These are phyloP conservation scores for Begonia peltatifolia DNA, from an alignment of 306 rosid genomes.

Conservation along the genomic window DNA sequence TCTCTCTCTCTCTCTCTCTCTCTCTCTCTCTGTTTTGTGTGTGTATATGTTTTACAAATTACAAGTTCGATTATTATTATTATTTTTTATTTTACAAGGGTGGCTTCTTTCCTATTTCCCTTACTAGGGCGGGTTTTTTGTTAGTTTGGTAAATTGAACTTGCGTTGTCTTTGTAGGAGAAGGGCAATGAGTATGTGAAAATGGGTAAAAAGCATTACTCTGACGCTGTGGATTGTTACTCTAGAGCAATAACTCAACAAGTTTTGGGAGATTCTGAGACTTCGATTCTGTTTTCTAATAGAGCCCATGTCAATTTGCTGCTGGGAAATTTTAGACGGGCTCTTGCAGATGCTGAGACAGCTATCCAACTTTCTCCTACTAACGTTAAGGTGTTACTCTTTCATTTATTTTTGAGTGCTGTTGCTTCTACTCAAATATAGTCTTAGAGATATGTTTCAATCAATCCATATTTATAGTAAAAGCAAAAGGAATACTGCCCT, in stretches of 20 bases:
- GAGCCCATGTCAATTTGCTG: constrained; percentile 76
- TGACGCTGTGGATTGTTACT: constrained; percentile 84
- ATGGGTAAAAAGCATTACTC: constrained; percentile 74
- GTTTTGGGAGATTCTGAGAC: constrained; percentile 43
- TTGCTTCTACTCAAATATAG: constrained; percentile 9
- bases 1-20: constrained; percentile 34
- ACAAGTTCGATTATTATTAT: too few species aligned
- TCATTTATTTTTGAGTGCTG: constrained; percentile 6
- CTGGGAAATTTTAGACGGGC: constrained; percentile 82
- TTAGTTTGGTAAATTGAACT: background rate
- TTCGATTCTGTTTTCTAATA: constrained; percentile 51
- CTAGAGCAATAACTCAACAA: constrained; percentile 67
- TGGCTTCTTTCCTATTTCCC: constrained; percentile 31
- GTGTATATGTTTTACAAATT: too few species aligned
- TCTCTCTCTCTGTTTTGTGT: constrained; percentile 34
- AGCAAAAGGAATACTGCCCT: too few species aligned
- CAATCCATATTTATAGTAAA: too few species aligned
- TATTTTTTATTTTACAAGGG: constrained; percentile 14
- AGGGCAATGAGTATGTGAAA: constrained; percentile 67
- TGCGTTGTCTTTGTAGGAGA: constrained; percentile 40
- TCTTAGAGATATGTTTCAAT: background rate
- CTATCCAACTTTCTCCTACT: constrained; percentile 45
- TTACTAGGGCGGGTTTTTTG: background rate
- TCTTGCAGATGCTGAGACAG: constrained; percentile 61
- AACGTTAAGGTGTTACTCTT: constrained; percentile 54